Percentiles rank a stretch among this genome's conserved stretches.
These are phyloP conservation scores for Parafenestella ontariensis DNA, from an alignment of 2,329 filamentous ascomycete genomes.

Conservation along the genomic window DNA sequence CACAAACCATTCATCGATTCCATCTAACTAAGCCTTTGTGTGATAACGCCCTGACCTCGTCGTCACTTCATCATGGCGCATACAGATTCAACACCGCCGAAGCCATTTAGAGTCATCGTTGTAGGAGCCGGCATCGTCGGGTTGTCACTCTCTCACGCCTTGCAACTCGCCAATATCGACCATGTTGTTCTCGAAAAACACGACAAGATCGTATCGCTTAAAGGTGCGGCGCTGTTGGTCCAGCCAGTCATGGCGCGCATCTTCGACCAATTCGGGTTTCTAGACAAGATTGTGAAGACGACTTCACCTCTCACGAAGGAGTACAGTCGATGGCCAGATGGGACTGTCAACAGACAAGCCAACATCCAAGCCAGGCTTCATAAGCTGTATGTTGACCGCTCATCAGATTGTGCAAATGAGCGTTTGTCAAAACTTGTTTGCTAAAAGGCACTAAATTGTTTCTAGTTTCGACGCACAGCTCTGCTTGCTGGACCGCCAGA, in stretches of 20 bases:
- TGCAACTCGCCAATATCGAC: slow-evolving; percentile 30
- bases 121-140: slow-evolving; percentile 29
- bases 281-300: slow-evolving; percentile 11
- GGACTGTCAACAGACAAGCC: slow-evolving; percentile 2
- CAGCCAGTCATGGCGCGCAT: slow-evolving; percentile 27
- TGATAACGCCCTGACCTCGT: neutral
- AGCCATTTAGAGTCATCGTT: slow-evolving; percentile 23
- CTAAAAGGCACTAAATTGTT: neutral
- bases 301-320: slow-evolving; percentile 14
- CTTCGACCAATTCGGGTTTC: slow-evolving; percentile 33
- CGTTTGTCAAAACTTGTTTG: neutral
- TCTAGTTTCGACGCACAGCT: slow-evolving; percentile 9
- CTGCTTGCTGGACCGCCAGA: slow-evolving; percentile 25
- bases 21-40: neutral
- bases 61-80: slow-evolving; percentile 2
- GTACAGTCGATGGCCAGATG: slow-evolving; percentile 21
- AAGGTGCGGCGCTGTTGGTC: slow-evolving; percentile 30
- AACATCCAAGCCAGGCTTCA: neutral
- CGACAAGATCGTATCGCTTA: slow-evolving; percentile 22
- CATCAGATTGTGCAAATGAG: neutral
- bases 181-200: slow-evolving; percentile 35
- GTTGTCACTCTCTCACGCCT: slow-evolving; percentile 24
- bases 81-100: slow-evolving; percentile 2
- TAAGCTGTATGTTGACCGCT: slow-evolving; percentile 3
- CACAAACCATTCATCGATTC: neutral